A percentile compares a stretch with the other conserved stretches of the same genome.
These are phyloP conservation scores for Phytophthora litchii DNA, from an alignment of 352 stramenopile genomes.

Conservation along the genomic window DNA sequence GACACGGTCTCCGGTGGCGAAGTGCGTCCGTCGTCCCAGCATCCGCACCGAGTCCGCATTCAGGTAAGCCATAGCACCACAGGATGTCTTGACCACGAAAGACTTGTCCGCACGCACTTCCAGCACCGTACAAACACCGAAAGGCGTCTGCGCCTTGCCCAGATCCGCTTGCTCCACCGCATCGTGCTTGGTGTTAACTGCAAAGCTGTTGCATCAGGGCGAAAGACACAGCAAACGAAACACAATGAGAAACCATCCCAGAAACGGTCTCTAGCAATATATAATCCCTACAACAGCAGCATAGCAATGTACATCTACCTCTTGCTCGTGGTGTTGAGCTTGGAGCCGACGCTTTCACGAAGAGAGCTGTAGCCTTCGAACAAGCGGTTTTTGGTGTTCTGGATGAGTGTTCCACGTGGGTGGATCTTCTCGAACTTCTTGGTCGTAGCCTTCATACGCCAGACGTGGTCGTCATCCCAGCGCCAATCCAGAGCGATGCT, in stretches of 20 bases:
- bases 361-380: conserved; percentile 83
- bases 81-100: conserved; percentile 60
- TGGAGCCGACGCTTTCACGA: conserved; percentile 64
- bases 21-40: conserved; percentile 58
- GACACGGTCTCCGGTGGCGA: conserved; percentile 52
- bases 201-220: conserved; percentile 27
- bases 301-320: conserved; percentile 38
- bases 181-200: conserved; percentile 33
- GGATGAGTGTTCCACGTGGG: conserved; percentile 64
- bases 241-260: conserved; percentile 31
- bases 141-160: conserved; percentile 57
- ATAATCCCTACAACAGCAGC: conserved; percentile 31
- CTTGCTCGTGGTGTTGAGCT: conserved; percentile 59
- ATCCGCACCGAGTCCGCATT: conserved; percentile 54
- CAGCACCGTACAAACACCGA: conserved; percentile 51
- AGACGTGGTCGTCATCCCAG: conserved; percentile 89
- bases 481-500: conserved; percentile 88
- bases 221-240: conserved; percentile 27
- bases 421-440: conserved; percentile 90
- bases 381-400: conserved; percentile 82
- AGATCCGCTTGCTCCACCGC: conserved; percentile 27
- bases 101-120: conserved; percentile 59
- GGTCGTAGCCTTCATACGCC: conserved; percentile 89
- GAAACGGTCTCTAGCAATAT: conserved; percentile 32
- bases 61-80: conserved; percentile 53